Evolutionary conservation across 768 basidiomycete genomes (phyloP), one percentile per base, ranked within the genome.

Genomic region (Phylloporus sp.): DNA sequence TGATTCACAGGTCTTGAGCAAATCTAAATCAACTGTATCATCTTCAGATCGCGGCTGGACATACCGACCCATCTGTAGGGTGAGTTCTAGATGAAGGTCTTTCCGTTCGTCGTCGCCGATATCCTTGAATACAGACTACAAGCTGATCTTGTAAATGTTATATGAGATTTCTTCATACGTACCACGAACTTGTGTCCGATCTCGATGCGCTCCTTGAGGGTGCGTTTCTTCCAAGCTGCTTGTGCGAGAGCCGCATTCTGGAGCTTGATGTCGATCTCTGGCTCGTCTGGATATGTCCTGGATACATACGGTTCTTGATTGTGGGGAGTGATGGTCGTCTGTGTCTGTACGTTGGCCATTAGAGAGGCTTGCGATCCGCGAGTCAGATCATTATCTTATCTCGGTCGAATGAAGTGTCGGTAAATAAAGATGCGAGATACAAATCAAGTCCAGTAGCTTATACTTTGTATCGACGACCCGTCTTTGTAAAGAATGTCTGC

Each of bases 401-500:
- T n/a, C n/a, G n/a, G n/a, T n/a, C n/a, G n/a, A n/a, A n/a, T n/a
- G n/a, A 45, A 26, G 5, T 22, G 15, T 34, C 15, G 24, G 20
- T 45, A 55, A 20, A 56, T 38, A 53, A 47, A 42, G 11, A 46
- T 45, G 29, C 38, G 32, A 56, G 45, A 46, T 50, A 53, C 60
- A 57, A 40, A 26, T 48, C 41, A 46, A 47, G 45, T 54, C 23
- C 18, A 34, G 35, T 27, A 31, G 58, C 68, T 41, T 83, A 92
- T 63, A 91, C 90, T 75, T 91, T 91, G 76, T 92, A 93, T 63
- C 84, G 78, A 68, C 91, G 81, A 31, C 91, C 91, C 8, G 92
- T 93, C 69, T 86, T 83, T n/a, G 90, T 93, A 73, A 97, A 97
- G 84, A 95, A 97, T 18, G 91, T 95, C 71, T 95, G 92, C 22